Evolutionary conservation across 108 stramenopile species (phyloP), one percentile per base, ranked within the genome.

Genomic region (Cylindrotheca fusiformis): DNA sequence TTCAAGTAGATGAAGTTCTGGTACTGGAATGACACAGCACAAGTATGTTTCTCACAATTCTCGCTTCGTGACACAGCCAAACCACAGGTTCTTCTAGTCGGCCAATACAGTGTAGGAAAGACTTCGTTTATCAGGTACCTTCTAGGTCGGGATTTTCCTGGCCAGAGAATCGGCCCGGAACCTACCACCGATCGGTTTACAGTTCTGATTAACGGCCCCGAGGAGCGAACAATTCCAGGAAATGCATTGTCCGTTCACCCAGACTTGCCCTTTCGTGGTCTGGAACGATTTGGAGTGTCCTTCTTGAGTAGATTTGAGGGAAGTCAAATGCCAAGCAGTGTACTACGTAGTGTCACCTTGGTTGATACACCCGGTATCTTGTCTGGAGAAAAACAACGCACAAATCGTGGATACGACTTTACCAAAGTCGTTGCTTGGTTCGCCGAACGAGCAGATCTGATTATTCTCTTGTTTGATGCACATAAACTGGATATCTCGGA

Each of bases 401-500:
- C 85, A 21, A 88, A 94, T 57, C 93, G 91, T 55, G 90, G 90
- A 0, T 97, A 97, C 74, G 97, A 97, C 68, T 97, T 95, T 66
- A 92, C 88, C 56, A 80, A 91, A 58, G 97, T 98, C 22, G 90
- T 90, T 44, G 62, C 84, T 18, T 99, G 98, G 98, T 99, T 99
- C 67, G 98, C 97, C 18, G 96, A 96, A 45, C 80, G 97, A 26
- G 93, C 95, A 46, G 97, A 97, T 73, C 71, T 97, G 45, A 98
- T 99, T 48, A 76, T 99, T 19, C 68, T 99, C 30, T 77, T 99
- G 68, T 99, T 99, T 77, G 99, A 99, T 81, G 97, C 99, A 0
- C 97, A 98, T 89, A 99, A 99, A 80, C 79, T 99, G 50, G 99
- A 99, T 87, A 98, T 99, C 47, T 95, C 93, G 3, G 99, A 99